Evolutionary conservation across 2,329 filamentous ascomycete species (phyloP).

Genomic region (Aspergillus sclerotialis): DNA sequence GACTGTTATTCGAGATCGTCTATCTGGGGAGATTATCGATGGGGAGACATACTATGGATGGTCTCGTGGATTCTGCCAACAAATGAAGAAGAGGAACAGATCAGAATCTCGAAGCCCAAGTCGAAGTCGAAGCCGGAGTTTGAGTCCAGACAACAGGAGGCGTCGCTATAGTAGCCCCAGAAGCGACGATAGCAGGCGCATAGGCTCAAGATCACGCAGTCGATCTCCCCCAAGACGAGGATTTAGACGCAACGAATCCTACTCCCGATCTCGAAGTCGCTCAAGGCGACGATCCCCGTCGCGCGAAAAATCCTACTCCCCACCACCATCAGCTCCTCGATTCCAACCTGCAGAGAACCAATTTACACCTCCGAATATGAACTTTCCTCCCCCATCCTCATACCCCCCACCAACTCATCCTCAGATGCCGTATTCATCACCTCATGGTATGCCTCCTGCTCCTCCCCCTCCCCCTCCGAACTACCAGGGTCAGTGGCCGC

Average conservation of each 20-base stretch:
- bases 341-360: conserved; percentile 16
- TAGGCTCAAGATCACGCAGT: conserved; percentile 18
- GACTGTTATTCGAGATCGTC: conserved; percentile 55
- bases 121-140: conserved; percentile 42
- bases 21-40: conserved; percentile 57
- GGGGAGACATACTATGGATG: conserved; percentile 83
- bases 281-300: conserved; percentile 20
- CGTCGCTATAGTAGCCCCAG: conserved; percentile 33
- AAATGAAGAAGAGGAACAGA: conserved; percentile 56
- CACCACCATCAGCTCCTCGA: conserved; percentile 17
- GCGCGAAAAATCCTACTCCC: conserved; percentile 26
- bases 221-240: conserved; percentile 19
- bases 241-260: conserved; percentile 13
- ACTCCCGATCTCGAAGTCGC: conserved; percentile 20
- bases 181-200: conserved; percentile 23
- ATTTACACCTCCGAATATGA: conserved; percentile 9
- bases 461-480: conserved; percentile 12
- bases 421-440: conserved; percentile 1
- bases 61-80: conserved; percentile 72
- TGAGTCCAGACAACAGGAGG: conserved; percentile 38
- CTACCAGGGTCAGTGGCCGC: conserved; percentile 16
- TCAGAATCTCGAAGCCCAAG: conserved; percentile 21
- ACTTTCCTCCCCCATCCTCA: conserved; percentile 1
- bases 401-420: neutral
- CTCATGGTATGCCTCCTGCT: conserved; percentile 1